Evolutionary conservation across 2,329 filamentous ascomycete species (phyloP).

Genomic region (Monosporascus sp.): DNA sequence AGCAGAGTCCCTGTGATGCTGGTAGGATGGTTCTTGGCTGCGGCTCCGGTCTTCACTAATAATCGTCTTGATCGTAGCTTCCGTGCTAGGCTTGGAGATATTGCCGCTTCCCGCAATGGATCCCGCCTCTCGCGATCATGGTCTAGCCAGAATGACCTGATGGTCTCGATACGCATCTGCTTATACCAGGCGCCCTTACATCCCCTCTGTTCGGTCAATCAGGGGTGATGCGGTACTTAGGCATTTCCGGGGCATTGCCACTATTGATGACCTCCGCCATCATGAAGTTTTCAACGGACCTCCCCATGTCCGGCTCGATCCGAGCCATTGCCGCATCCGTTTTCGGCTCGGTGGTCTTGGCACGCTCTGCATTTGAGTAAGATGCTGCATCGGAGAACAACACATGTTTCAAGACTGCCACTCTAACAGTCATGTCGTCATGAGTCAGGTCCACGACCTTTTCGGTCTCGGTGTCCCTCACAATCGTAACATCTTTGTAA

Average conservation of each 20-base stretch:
- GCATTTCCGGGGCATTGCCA: not conserved
- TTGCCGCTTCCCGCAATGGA: not conserved
- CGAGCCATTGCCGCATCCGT: not conserved
- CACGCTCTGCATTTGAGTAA: not conserved
- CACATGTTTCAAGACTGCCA: not conserved
- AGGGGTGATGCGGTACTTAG: not conserved
- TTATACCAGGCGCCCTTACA: not conserved
- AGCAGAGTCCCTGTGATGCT: not conserved
- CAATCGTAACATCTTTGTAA: not conserved
- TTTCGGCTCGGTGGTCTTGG: not conserved
- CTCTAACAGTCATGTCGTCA: not conserved
- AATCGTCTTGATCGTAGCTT: not conserved
- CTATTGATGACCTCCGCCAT: not conserved
- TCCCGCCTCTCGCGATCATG: not conserved
- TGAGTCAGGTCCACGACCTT: not conserved
- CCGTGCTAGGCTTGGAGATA: not conserved
- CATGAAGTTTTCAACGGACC: conserved; percentile 1
- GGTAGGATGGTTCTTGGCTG: not conserved
- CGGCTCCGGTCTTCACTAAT: not conserved
- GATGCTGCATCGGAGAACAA: not conserved
- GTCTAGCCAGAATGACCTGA: not conserved
- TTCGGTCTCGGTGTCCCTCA: not conserved
- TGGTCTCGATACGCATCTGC: not conserved
- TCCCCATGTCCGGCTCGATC: not conserved
- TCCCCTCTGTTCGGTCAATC: not conserved